Percentiles rank a stretch among this genome's conserved stretches.
Evolutionary conservation across 345 rosid species (phyloP).

Genomic region (Xanthoceras sorbifolium): DNA sequence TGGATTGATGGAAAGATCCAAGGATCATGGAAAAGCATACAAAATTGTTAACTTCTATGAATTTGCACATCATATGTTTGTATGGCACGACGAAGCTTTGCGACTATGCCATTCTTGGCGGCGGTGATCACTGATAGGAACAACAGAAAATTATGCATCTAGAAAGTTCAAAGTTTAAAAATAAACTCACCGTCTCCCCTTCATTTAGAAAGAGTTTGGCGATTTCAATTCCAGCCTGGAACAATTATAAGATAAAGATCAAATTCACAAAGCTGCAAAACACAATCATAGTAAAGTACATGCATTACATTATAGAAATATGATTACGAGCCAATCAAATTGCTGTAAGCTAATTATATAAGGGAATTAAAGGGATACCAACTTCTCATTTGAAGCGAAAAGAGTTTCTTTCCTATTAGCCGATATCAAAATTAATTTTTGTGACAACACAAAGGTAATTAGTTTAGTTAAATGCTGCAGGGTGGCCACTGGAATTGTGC

Average conservation of each 20-base stretch:
- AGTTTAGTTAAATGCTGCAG: background rate
- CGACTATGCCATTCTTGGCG: too few species aligned
- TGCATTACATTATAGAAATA: background rate
- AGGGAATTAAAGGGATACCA: background rate
- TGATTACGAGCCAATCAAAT: background rate
- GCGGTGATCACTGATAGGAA: too few species aligned
- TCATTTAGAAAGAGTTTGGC: constrained; percentile 85
- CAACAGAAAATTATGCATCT: background rate
- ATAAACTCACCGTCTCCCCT: constrained; percentile 73
- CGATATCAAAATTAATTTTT: background rate
- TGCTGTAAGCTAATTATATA: background rate
- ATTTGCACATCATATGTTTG: too few species aligned
- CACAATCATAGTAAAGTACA: background rate
- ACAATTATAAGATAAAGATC: constrained; percentile 25
- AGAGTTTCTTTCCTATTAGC: background rate
- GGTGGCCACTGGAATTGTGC: background rate
- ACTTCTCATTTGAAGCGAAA: background rate
- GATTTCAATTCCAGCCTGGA: constrained; percentile 96
- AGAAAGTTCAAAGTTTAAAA: constrained; percentile 11
- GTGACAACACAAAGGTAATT: background rate
- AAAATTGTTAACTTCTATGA: background rate
- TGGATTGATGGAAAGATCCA: background rate
- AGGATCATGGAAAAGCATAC: background rate
- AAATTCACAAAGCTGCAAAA: background rate
- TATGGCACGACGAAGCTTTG: too few species aligned